Conservation (phyloP, 345 rosid species). For the Reutealis trisperma region DNA sequence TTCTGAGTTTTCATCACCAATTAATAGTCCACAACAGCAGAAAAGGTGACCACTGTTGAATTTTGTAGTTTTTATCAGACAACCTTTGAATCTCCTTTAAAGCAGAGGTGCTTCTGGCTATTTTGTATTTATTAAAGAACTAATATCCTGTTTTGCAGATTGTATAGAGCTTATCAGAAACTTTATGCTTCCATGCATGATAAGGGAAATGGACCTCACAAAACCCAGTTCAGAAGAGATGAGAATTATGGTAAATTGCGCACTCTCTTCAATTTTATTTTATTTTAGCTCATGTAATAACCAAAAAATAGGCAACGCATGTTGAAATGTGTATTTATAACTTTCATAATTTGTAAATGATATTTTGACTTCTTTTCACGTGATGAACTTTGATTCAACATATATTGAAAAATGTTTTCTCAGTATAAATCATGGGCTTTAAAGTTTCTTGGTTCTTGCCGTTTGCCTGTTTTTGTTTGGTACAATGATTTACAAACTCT, state of each 20-base stretch:
- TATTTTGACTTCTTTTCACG: not conserved
- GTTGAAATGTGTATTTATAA: not conserved
- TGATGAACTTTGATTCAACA: not conserved
- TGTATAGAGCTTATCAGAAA: slow-evolving; percentile 93
- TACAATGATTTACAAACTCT: too few species aligned
- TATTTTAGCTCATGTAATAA: not conserved
- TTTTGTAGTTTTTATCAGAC: not conserved
- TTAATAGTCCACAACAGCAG: slow-evolving; percentile 68
- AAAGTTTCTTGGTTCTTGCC: too few species aligned
- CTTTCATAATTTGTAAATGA: not conserved
- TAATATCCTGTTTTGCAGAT: slow-evolving; percentile 49
- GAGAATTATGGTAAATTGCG: slow-evolving; percentile 66
- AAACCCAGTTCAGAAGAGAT: slow-evolving; percentile 97
- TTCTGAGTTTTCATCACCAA: slow-evolving; percentile 87
- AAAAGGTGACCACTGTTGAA: slow-evolving; percentile 58
- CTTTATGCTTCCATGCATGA: slow-evolving; percentile 88
- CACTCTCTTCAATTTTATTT: not conserved
- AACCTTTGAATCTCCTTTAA: not conserved
- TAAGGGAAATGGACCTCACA: slow-evolving; percentile 79
- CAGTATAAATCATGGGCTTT: too few species aligned
- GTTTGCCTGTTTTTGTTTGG: too few species aligned
- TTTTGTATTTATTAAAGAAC: slow-evolving; percentile 10
- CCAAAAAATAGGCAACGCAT: not conserved
- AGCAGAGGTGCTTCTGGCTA: slow-evolving; percentile 7
- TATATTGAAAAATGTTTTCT: not conserved